A percentile compares a stretch with the other conserved stretches of the same genome.
Conservation (phyloP, 441 rosid species). For the Capsella rubella region DNA sequence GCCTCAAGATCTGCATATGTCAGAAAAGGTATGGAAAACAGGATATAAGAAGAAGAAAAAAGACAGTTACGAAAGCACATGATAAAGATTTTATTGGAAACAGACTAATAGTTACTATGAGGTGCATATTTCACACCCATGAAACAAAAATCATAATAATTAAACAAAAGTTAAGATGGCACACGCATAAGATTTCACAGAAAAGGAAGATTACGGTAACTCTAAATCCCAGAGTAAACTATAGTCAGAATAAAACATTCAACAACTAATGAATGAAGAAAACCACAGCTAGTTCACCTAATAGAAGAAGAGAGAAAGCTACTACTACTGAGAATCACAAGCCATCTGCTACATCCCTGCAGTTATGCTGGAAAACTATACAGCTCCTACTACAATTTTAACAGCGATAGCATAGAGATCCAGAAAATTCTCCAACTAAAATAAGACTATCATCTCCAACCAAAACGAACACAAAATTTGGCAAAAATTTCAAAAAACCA, state of each 20-base stretch:
- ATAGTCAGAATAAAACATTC: not conserved
- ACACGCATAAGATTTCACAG: not conserved
- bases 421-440: not conserved
- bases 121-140: not conserved
- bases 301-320: no score
- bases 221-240: not conserved
- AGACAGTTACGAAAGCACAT: not conserved
- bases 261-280: not conserved
- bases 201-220: not conserved
- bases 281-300: not conserved
- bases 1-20: slow-evolving; percentile 46
- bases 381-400: not conserved
- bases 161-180: not conserved
- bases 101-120: not conserved
- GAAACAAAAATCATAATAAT: not conserved
- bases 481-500: no score
- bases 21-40: not conserved
- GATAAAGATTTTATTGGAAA: not conserved
- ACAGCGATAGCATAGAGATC: not conserved
- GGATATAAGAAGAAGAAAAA: not conserved
- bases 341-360: not conserved
- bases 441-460: not conserved
- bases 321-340: not conserved
- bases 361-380: not conserved
- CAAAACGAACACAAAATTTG: not conserved